Conservation (phyloP, 2,329 filamentous ascomycete species). For the Helicocarpus griseus region DNA sequence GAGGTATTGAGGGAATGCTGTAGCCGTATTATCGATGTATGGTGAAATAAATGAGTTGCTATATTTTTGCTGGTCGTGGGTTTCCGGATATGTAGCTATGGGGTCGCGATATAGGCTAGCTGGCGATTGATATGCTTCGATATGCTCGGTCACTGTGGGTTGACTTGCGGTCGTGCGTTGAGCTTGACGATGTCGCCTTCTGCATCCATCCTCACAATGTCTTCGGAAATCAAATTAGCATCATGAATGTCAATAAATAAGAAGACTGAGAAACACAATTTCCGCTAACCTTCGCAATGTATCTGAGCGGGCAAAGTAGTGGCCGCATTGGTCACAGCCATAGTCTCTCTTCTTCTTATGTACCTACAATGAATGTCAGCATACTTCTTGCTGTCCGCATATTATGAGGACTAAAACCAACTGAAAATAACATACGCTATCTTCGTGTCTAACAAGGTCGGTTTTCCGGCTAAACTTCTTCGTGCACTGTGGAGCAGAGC, state of each 20-base stretch:
- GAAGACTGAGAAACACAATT: neutral
- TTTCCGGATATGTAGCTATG: neutral
- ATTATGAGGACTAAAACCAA: neutral
- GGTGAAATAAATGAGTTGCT: neutral
- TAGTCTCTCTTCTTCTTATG: conserved; percentile 65
- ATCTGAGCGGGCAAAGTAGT: conserved; percentile 69
- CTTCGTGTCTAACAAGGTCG: conserved; percentile 53
- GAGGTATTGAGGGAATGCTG: neutral
- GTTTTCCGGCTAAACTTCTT: conserved; percentile 76
- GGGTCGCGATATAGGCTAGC: neutral
- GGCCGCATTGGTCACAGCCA: conserved; percentile 60
- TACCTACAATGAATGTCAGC: conserved; percentile 50
- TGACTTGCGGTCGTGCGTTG: neutral
- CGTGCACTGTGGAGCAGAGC: conserved; percentile 54
- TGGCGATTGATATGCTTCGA: neutral
- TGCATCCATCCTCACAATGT: conserved; percentile 14
- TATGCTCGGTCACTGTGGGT: neutral
- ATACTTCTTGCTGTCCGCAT: neutral
- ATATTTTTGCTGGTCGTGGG: neutral
- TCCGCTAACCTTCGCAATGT: conserved; percentile 62
- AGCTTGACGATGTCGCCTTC: conserved; percentile 8
- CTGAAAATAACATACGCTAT: conserved; percentile 41
- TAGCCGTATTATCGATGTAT: neutral
- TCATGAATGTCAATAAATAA: neutral
- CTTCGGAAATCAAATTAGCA: conserved; percentile 5